Base-by-base conservation (phyloP, 2,329 filamentous ascomycete species). In the Hypoxylon sp. region DNA sequence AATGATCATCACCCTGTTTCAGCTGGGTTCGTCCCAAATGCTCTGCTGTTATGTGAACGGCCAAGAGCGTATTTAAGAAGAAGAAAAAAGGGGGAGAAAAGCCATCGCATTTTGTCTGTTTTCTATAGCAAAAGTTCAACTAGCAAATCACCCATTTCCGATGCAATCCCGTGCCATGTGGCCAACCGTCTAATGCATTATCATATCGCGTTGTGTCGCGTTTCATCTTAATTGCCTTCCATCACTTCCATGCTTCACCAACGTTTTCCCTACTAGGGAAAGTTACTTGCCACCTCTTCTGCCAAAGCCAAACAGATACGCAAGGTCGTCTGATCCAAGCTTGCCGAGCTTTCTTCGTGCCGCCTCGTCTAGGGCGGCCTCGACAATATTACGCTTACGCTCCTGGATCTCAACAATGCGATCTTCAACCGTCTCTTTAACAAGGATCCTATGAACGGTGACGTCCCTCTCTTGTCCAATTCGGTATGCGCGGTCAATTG, bases 401-500 rank as follows among this genome's bases (percentile, higher is more conserved):
- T 94, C 88, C 77, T 97, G 94, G 15, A 97, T 82, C 24, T 85
- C 85, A 32, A 95, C 83, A 70, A 98, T 97, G 6, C 94, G 89
- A 76, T 97, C 94, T 79, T 98, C 94, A 1, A 98, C 92, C 0
- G 94, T 97, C 5, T 88, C 86, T 73, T 89, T 79, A 6, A 95
- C 88, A 2, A 97, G 82, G 24, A 97, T 87, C 3, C 93, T 90
- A 77, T 97, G 93, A 0, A 98, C 91, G 61, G 89, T 86, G 3
- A 97, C 94, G 6, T 89, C 82, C 3, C 86, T 85, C 71, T 85
- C 82, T 80, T 98, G 94, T 0, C 94, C 94, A 72, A 97, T 94
- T 8, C 94, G 91, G 79, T 97, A 92, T 2, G 94, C 93, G 21
- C 94, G 91, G 78, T 97, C 94, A 55, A 97, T 91, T 3, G 94